phyloP scores from a whole-genome alignment of 2,329 filamentous ascomycete genomes.

The Cladosporium sp. region DNA sequence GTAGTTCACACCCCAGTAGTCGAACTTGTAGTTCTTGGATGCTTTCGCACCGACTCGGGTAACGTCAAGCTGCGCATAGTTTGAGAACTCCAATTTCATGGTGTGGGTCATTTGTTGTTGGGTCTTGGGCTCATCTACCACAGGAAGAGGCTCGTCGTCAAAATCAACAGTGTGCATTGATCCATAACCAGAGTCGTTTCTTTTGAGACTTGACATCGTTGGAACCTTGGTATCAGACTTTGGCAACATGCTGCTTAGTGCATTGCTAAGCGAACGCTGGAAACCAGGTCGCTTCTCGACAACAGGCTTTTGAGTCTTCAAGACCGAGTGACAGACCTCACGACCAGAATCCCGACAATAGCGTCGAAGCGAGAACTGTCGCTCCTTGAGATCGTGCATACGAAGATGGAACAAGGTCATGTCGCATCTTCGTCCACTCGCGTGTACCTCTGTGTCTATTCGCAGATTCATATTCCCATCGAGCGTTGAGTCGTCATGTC shows the following conservation, averaged over 20 bases:
- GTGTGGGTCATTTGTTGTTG: constrained; percentile 55
- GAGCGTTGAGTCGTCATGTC: constrained; percentile 84
- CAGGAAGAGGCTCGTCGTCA: constrained; percentile 38
- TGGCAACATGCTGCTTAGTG: constrained; percentile 57
- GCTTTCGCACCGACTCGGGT: constrained; percentile 66
- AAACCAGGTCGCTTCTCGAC: constrained; percentile 51
- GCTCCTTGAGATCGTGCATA: constrained; percentile 85
- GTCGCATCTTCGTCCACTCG: constrained; percentile 56
- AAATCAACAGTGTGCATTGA: constrained; percentile 49
- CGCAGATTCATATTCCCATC: constrained; percentile 98
- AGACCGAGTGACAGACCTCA: constrained; percentile 83
- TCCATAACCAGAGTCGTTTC: constrained; percentile 62
- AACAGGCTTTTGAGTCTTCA: constrained; percentile 64
- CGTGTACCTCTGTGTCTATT: constrained; percentile 72
- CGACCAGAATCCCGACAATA: constrained; percentile 92
- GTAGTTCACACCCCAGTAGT: constrained; percentile 89
- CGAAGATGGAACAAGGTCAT: constrained; percentile 88
- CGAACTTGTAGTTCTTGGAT: constrained; percentile 81
- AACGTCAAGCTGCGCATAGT: constrained; percentile 91
- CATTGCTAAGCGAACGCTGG: constrained; percentile 62
- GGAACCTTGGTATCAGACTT: constrained; percentile 56
- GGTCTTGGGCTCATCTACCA: constrained; percentile 38
- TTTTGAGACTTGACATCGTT: constrained; percentile 49
- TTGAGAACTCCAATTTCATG: constrained; percentile 91
- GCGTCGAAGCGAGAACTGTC: constrained; percentile 86